These are phyloP conservation scores for Auriscalpium vulgare DNA, from an alignment of 768 basidiomycete genomes.

Conservation along the genomic window DNA sequence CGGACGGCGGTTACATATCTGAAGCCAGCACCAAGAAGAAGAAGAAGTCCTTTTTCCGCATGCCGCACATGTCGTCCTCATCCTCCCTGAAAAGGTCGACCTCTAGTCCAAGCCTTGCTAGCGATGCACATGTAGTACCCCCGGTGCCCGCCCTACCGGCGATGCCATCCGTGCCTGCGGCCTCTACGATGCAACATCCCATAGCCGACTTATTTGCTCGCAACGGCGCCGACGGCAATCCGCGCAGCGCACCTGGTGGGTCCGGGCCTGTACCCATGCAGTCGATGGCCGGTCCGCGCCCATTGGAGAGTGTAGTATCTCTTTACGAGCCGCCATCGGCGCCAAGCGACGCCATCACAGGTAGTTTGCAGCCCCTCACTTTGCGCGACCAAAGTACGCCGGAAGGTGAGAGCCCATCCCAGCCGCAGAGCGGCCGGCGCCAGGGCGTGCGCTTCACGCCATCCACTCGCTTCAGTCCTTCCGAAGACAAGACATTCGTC, in stretches of 20 bases:
- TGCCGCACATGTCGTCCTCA: conserved; percentile 6
- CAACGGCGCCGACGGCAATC: background rate
- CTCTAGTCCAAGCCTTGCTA: background rate
- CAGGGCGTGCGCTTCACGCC: conserved; percentile 9
- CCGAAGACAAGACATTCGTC: background rate
- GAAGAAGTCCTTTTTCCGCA: conserved; percentile 19
- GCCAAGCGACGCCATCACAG: too few relatives aligned
- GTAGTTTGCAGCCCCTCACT: too few relatives aligned
- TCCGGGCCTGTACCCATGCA: background rate
- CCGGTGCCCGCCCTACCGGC: background rate
- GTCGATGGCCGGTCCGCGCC: too few relatives aligned
- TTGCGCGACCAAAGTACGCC: background rate
- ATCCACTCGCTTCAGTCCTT: conserved; percentile 4
- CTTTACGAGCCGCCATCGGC: too few relatives aligned
- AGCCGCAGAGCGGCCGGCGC: background rate
- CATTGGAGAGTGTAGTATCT: too few relatives aligned
- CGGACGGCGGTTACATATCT: conserved; percentile 24
- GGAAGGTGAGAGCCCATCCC: background rate
- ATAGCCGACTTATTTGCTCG: conserved; percentile 4
- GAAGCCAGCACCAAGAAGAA: conserved; percentile 23
- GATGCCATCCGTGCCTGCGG: conserved; percentile 10
- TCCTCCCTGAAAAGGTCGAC: background rate
- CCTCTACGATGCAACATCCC: conserved; percentile 1
- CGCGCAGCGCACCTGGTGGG: background rate
- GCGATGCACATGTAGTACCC: background rate